Conservation (phyloP, 2,329 filamentous ascomycete genomes). For the Alternaria conjuncta region DNA sequence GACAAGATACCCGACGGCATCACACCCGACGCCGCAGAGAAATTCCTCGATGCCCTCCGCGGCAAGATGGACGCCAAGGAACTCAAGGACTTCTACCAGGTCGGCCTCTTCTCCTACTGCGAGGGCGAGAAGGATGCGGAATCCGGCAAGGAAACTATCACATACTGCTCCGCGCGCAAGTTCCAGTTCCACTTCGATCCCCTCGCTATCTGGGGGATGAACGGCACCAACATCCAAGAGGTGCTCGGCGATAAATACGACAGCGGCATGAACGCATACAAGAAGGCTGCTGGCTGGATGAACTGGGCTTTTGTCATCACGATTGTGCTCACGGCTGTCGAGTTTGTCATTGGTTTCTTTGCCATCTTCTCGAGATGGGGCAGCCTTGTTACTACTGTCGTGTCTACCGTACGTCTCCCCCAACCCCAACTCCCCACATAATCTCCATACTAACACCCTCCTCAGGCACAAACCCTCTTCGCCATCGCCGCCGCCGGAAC, state of each 20-base stretch:
- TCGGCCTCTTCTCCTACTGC: slow-evolving; percentile 91
- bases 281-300: slow-evolving; percentile 78
- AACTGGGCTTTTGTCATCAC: slow-evolving; percentile 80
- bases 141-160: slow-evolving; percentile 53
- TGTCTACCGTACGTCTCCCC: slow-evolving; percentile 66
- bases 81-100: slow-evolving; percentile 77
- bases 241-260: slow-evolving; percentile 70
- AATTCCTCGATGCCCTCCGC: slow-evolving; percentile 51
- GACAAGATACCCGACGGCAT: slow-evolving; percentile 34
- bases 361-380: slow-evolving; percentile 83
- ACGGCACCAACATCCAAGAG: slow-evolving; percentile 58
- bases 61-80: slow-evolving; percentile 47
- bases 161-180: slow-evolving; percentile 72
- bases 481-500: slow-evolving; percentile 71
- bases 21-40: slow-evolving; percentile 37
- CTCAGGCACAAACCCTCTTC: slow-evolving; percentile 60
- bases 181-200: slow-evolving; percentile 79
- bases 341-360: slow-evolving; percentile 80
- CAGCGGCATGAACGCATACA: slow-evolving; percentile 74
- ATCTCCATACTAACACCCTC: neutral
- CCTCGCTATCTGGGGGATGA: slow-evolving; percentile 69
- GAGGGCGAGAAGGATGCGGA: slow-evolving; percentile 63
- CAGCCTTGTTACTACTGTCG: slow-evolving; percentile 80
- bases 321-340: slow-evolving; percentile 70
- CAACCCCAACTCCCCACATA: slow-evolving; percentile 45